Conservation (phyloP, 257 asterid species). For the Solanum acaule region DNA sequence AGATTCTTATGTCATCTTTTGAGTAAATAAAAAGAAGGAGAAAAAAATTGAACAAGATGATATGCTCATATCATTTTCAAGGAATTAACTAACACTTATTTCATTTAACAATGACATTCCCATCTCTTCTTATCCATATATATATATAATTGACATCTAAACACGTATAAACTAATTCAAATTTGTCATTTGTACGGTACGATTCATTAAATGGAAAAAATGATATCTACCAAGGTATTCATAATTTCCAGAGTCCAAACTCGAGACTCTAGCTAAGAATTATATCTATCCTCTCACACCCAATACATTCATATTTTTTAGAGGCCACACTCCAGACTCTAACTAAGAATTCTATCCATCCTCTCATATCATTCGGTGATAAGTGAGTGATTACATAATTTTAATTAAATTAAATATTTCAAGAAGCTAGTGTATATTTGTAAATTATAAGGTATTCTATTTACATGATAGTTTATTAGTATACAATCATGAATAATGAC, state of each 20-base stretch:
- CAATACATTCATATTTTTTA: not conserved
- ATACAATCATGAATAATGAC: no score
- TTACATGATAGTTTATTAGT: not conserved
- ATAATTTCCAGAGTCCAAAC: not conserved
- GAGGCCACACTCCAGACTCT: not conserved
- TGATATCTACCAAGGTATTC: accelerated
- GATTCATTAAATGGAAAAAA: not conserved
- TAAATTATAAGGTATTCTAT: not conserved
- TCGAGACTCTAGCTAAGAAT: not conserved
- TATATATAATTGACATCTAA: no score
- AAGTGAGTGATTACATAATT: not conserved
- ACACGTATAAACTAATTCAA: not conserved
- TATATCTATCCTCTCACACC: not conserved
- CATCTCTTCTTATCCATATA: not conserved
- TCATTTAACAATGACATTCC: not conserved
- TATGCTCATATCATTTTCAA: not conserved
- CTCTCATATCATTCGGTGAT: not conserved
- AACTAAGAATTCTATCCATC: no score
- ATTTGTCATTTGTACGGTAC: not conserved
- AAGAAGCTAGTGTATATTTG: not conserved
- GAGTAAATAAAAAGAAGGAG: not conserved
- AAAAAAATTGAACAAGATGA: not conserved
- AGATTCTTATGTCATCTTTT: not conserved
- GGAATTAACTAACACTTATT: not conserved
- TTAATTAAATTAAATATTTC: not conserved